Percentiles rank a stretch among this genome's conserved stretches.
phyloP scores from a whole-genome alignment of 106 monocot genomes.

The Platanthera zijinensis region DNA sequence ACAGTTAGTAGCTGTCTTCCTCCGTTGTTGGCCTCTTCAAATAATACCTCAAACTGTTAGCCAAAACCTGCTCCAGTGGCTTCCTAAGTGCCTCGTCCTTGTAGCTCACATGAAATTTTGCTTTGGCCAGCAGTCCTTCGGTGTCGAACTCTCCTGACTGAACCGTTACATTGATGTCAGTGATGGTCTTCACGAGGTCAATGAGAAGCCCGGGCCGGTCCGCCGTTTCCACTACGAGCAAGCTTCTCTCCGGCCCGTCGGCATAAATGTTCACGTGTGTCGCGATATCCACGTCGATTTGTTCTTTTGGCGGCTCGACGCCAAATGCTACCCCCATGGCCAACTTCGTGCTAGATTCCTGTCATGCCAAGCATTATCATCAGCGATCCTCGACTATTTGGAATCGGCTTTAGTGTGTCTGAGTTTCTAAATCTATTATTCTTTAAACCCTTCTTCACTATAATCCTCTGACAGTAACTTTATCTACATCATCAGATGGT shows the following conservation, averaged over 20 bases:
- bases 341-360: constrained; percentile 89
- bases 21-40: constrained; percentile 90
- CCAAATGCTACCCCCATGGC: constrained; percentile 95
- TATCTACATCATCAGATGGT: too few relatives aligned
- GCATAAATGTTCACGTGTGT: constrained; percentile 75
- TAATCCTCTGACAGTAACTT: too few relatives aligned
- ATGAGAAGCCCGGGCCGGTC: constrained; percentile 87
- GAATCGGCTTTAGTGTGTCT: too few relatives aligned
- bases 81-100: constrained; percentile 56
- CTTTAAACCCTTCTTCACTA: too few relatives aligned
- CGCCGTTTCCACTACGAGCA: constrained; percentile 79
- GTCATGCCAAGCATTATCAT: not conserved
- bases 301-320: constrained; percentile 49
- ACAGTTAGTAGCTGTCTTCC: constrained; percentile 67
- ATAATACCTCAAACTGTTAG: constrained; percentile 83
- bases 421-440: too few relatives aligned
- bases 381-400: too few relatives aligned
- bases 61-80: constrained; percentile 72
- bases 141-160: constrained; percentile 95
- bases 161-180: constrained; percentile 79
- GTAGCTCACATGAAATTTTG: constrained; percentile 96
- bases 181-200: constrained; percentile 83
- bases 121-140: constrained; percentile 87
- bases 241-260: constrained; percentile 79
- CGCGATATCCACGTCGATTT: constrained; percentile 91